Base-by-base conservation (phyloP, 805 yeast species). In the Ogataea thermomethanolica region DNA sequence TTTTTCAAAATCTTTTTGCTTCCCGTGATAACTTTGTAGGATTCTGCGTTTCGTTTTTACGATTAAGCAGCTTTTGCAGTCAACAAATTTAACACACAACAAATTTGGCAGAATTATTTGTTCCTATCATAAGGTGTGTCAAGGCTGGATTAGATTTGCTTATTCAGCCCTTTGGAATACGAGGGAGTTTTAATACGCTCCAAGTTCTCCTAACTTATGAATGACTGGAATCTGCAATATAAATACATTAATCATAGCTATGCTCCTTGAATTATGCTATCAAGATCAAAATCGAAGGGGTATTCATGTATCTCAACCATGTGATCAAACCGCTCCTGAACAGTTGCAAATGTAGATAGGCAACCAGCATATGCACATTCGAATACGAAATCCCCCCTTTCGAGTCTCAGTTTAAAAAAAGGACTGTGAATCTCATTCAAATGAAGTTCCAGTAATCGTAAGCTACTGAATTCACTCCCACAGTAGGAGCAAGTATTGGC, bases 341-440 rank as follows among this genome's bases (percentile, higher is more conserved):
- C 68, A 15, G 65, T 58, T 4, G 59, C 43, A 44, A 74, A 75
- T 3, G 53, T 17, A 37, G 65, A 60, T 14, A 49, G 58, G 51
- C 84, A 79, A 3, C 50, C 58, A 11, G 49, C 48, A 5, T 59
- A 65, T 31, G 76, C 69, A 44, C 84, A 78, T 23, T 52, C 56
- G 41, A 59, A 73, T 9, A 65, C 66, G 0, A 44, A 39, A 10
- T 61, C 69, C 0, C 77, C 78, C 8, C 57, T 48, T 21, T 66
- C 71, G 33, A 57, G 52, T 33, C 56, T 50, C 3, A 69, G 62
- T 14, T 46, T 45, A 4, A 58, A 50, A 31, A 77, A 69, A 3
- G 81, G 76, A 51, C 75, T 72, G 49, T 79, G 84, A 41, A 62
- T 59, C 46, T 78, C 84, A 20, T 66, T 63, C 1, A 77, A 65